A percentile compares a stretch with the other conserved stretches of the same genome.
phyloP scores from a whole-genome alignment of 164 flowering plant genomes.

The Taxillus chinensis region DNA sequence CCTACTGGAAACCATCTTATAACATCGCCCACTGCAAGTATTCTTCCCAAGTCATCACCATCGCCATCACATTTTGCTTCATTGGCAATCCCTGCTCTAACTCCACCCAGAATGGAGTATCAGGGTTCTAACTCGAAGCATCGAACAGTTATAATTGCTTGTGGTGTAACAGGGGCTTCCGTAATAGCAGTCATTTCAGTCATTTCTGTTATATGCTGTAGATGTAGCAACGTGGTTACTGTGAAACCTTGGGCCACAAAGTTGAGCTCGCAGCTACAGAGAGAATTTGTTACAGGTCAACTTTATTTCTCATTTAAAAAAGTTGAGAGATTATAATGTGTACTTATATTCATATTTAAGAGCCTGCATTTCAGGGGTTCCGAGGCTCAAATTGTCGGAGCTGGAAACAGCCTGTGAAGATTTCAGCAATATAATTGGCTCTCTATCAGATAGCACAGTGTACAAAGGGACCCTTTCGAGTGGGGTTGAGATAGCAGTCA shows the following conservation, averaged over 20 bases:
- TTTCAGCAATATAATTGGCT: slow-evolving; percentile 74
- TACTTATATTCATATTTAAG: not conserved
- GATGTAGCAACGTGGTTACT: slow-evolving; percentile 32
- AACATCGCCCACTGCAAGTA: slow-evolving; percentile 18
- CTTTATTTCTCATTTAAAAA: slow-evolving; percentile 5
- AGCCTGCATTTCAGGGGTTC: slow-evolving; percentile 43
- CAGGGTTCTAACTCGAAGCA: slow-evolving; percentile 6
- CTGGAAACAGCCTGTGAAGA: slow-evolving; percentile 84
- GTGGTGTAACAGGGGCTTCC: slow-evolving; percentile 21
- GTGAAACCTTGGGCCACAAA: slow-evolving; percentile 72
- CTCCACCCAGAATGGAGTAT: slow-evolving; percentile 9
- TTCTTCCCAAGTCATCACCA: slow-evolving; percentile 7
- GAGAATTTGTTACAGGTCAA: slow-evolving; percentile 52
- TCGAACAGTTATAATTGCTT: slow-evolving; percentile 9
- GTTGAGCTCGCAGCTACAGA: slow-evolving; percentile 65
- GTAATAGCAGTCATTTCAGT: slow-evolving; percentile 20
- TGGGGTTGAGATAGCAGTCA: slow-evolving; percentile 81
- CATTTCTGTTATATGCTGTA: slow-evolving; percentile 20
- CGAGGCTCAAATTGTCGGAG: slow-evolving; percentile 59
- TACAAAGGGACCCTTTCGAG: slow-evolving; percentile 80
- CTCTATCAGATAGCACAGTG: slow-evolving; percentile 39
- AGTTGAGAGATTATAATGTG: not conserved
- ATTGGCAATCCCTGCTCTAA: slow-evolving; percentile 18
- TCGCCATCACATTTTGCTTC: not conserved
- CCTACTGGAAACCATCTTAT: slow-evolving; percentile 6